Base-by-base conservation (phyloP, 495 filamentous ascomycete genomes). In the Xylaria telfairii region DNA sequence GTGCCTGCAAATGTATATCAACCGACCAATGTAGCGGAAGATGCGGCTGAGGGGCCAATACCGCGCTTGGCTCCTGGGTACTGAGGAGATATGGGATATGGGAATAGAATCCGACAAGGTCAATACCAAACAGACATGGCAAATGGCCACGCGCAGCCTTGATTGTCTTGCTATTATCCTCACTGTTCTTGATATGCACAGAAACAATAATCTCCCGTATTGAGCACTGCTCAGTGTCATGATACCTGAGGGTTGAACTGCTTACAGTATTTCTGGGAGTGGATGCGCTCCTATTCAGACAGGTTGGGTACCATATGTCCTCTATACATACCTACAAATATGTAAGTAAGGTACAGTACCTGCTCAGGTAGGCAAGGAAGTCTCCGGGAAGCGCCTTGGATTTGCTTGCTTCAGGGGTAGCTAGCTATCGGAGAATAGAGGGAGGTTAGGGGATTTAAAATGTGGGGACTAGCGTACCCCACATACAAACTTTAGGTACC, bases 11-110 rank as follows among this genome's bases (percentile, higher is more conserved):
- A 57, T 76, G 74, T 6, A 56, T 74, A 9, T 70, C 49, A 28
- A 65, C 21, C 10, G 74, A 71, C 39, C 66, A 71, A 65, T 75
- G 74, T 44, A 68, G 68, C 32, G 34, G 68, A 32, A 66, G 71
- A 12, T 75, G 74, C n/a, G 73, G 73, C 39, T 53, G 49, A 51
- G 28, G 34, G n/a, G 41, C 21, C 15, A n/a, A 56, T 12, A 60
- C n/a, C 24, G 42, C 30, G 24, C 47, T 5, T 44, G 62, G 44
- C 19, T 51, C 13, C 19, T 51, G 13, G 8, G 26, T 46, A 46
- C 46, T n/a, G 37, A 32, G 60, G 24, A 44, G 19, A 28, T 13
- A 12, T 24, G 60, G 34, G 13, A 37, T 37, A 37, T 37, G 3
- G 8, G 34, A 32, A n/a, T 26, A 46, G 21, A 37, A 49, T 26